phyloP scores from a whole-genome alignment of 176 grass and related monocot genomes.

The Panicum miliaceum region DNA sequence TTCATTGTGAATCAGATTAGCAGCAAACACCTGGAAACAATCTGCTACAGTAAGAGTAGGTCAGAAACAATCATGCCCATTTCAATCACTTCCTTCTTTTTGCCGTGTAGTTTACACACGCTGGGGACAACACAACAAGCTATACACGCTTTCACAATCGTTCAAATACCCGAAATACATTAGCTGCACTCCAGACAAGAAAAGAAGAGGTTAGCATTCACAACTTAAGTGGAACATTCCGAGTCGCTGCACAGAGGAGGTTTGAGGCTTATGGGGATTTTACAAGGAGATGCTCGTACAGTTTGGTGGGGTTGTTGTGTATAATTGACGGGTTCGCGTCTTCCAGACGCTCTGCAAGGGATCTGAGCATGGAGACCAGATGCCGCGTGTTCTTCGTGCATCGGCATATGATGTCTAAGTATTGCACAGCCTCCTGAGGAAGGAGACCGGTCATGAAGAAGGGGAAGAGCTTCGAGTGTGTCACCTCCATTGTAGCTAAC shows the following conservation, averaged over 20 bases:
- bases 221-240: conserved; percentile 41
- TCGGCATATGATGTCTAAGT: conserved; percentile 74
- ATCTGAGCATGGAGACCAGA: conserved; percentile 69
- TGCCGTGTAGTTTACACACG: conserved; percentile 27
- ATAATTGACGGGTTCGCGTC: conserved; percentile 58
- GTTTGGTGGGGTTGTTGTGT: conserved; percentile 57
- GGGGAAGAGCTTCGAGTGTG: conserved; percentile 84
- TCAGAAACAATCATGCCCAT: conserved; percentile 33
- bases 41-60: background rate
- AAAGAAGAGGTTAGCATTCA: conserved; percentile 55
- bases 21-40: background rate
- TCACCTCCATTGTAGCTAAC: conserved; percentile 67
- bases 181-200: conserved; percentile 51
- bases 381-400: conserved; percentile 57
- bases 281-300: conserved; percentile 63
- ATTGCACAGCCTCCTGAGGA: conserved; percentile 86
- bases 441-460: conserved; percentile 95
- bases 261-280: conserved; percentile 48
- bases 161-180: conserved; percentile 55
- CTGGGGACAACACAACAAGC: conserved; percentile 40
- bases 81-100: conserved; percentile 34
- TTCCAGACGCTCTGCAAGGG: conserved; percentile 63
- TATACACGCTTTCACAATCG: conserved; percentile 50
- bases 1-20: conserved; percentile 14
- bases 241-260: conserved; percentile 5